Percentiles rank a stretch among this genome's conserved stretches.
Conservation (phyloP, 495 filamentous ascomycete genomes). For the Opeltia flavorubescens region DNA sequence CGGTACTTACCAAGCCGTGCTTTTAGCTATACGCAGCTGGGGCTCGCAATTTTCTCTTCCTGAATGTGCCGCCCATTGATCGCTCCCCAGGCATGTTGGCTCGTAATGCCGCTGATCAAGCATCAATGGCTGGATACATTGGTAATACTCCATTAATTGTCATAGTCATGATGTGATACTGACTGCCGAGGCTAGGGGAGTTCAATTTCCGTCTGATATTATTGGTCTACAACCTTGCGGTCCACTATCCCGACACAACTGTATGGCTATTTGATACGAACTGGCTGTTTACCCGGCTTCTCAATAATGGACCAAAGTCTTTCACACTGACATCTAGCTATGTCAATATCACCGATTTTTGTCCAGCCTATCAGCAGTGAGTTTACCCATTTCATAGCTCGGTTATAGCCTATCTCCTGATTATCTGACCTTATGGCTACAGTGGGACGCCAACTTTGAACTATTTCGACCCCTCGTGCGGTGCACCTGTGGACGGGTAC, state of each 20-base stretch:
- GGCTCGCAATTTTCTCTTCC: conserved; percentile 59
- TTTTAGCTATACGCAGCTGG: conserved; percentile 48
- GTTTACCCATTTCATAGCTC: conserved; percentile 8
- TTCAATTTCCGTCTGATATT: conserved; percentile 13
- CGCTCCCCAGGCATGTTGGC: conserved; percentile 19
- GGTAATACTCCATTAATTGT: background rate
- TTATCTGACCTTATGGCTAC: conserved; percentile 3
- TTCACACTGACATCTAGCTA: conserved; percentile 31
- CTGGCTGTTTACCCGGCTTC: conserved; percentile 35
- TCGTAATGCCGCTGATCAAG: conserved; percentile 1
- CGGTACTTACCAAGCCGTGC: background rate
- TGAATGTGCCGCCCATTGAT: conserved; percentile 63
- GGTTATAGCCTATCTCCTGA: background rate
- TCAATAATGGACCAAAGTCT: conserved; percentile 32
- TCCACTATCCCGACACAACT: conserved; percentile 12
- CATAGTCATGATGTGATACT: background rate
- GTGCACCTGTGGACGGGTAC: conserved; percentile 41
- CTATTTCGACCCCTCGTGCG: conserved; percentile 33
- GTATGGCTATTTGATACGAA: conserved; percentile 29
- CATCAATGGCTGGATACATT: conserved; percentile 10
- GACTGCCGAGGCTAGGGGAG: background rate
- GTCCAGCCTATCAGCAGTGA: conserved; percentile 40
- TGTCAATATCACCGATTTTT: conserved; percentile 41
- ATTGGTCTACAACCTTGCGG: conserved; percentile 10
- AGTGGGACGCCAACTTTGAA: conserved; percentile 39